Conservation (phyloP, 768 basidiomycete species). For the Atractiella rhizophila region DNA sequence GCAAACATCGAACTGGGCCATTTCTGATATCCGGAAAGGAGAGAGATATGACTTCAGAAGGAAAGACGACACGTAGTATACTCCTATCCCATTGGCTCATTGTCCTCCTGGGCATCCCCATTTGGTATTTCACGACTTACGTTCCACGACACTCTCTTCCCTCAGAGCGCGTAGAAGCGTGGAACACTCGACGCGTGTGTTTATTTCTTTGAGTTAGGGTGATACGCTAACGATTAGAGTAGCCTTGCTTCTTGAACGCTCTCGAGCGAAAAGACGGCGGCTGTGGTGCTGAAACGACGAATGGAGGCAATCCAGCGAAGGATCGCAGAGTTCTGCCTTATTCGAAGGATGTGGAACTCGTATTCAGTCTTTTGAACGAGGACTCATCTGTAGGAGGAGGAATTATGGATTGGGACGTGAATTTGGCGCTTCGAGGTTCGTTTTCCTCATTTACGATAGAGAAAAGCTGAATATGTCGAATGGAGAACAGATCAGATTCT, state of each 20-base stretch:
- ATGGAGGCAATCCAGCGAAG: slow-evolving; percentile 27
- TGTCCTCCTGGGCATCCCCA: slow-evolving; percentile 49
- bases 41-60: too few relatives aligned
- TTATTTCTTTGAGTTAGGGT: neutral
- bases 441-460: slow-evolving; percentile 7
- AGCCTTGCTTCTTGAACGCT: neutral
- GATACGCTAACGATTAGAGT: slow-evolving; percentile 10
- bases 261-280: neutral
- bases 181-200: slow-evolving; percentile 15
- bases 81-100: slow-evolving; percentile 53
- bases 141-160: slow-evolving; percentile 62
- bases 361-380: slow-evolving; percentile 83
- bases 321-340: slow-evolving; percentile 42
- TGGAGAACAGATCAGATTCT: slow-evolving; percentile 35
- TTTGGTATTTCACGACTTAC: slow-evolving; percentile 85
- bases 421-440: slow-evolving; percentile 38
- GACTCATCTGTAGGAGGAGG: slow-evolving; percentile 46
- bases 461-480: neutral
- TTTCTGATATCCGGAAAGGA: too few relatives aligned
- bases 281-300: too few relatives aligned
- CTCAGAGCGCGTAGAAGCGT: slow-evolving; percentile 30
- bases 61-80: slow-evolving; percentile 36
- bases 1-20: too few relatives aligned
- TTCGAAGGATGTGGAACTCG: slow-evolving; percentile 52
- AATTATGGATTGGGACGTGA: slow-evolving; percentile 46